Conservation (phyloP, 345 rosid species). For the Kernera saxatilis region DNA sequence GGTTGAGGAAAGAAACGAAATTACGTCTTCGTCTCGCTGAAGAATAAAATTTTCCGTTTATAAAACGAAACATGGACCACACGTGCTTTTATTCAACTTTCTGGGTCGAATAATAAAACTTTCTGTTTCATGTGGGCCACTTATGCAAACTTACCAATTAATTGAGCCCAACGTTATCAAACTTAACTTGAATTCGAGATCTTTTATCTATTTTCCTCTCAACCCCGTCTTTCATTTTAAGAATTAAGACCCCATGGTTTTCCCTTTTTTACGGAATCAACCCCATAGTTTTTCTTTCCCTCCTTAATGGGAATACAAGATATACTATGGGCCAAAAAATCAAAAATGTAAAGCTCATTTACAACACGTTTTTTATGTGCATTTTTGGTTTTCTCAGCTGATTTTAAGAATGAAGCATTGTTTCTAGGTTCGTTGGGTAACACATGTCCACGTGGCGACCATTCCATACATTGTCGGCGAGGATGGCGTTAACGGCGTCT, state of each 20-base stretch:
- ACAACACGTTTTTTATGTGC: background rate
- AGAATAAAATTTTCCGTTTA: background rate
- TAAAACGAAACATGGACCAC: slow-evolving; percentile 10
- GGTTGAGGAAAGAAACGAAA: background rate
- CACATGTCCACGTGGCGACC: slow-evolving; percentile 76
- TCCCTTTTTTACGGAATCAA: background rate
- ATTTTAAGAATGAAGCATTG: slow-evolving; percentile 33
- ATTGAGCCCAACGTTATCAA: background rate
- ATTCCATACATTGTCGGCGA: slow-evolving; percentile 87
- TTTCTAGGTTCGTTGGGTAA: slow-evolving; percentile 61
- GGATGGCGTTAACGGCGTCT: slow-evolving; percentile 69
- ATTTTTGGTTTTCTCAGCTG: background rate
- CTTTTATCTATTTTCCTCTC: background rate
- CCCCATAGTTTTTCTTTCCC: background rate
- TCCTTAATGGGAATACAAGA: background rate
- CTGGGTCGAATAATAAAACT: slow-evolving; percentile 2
- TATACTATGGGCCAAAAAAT: background rate
- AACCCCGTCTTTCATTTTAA: background rate
- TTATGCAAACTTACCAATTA: background rate
- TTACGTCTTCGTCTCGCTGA: slow-evolving; percentile 7
- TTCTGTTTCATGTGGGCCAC: slow-evolving; percentile 15
- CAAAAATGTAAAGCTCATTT: slow-evolving; percentile 1
- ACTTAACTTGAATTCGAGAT: background rate
- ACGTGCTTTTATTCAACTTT: slow-evolving; percentile 2
- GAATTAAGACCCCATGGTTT: background rate